Evolutionary conservation across 345 rosid species (phyloP).

Genomic region (Eutrema yunnanense): DNA sequence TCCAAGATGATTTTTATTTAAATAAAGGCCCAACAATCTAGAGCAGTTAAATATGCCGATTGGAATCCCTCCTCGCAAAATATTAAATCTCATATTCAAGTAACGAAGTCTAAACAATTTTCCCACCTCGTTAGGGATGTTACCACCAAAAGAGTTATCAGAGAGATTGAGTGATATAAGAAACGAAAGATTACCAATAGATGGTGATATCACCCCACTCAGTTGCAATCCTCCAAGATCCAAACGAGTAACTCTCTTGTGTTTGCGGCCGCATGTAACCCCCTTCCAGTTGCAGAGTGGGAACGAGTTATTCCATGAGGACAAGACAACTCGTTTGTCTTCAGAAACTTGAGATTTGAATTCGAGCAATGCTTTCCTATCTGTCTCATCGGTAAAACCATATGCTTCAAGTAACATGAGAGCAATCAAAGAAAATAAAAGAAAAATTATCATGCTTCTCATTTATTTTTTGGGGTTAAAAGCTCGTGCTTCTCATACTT

Average conservation of each 20-base stretch:
- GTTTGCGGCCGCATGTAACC: constrained; percentile 8
- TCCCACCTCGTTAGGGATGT: background rate
- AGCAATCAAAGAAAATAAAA: background rate
- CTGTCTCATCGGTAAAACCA: background rate
- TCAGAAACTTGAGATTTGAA: background rate
- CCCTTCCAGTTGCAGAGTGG: constrained; percentile 28
- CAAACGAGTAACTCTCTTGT: constrained; percentile 12
- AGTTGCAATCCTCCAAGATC: background rate
- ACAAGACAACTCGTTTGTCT: background rate
- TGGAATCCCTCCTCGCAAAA: background rate
- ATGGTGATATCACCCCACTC: constrained; percentile 17
- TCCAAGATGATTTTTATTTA: background rate
- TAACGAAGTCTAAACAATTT: background rate
- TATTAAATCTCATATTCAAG: background rate
- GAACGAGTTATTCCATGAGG: constrained; percentile 26
- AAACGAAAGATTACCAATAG: constrained; percentile 8
- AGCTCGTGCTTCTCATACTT: too few relatives aligned
- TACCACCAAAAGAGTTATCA: background rate
- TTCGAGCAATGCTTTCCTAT: background rate
- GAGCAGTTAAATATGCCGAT: background rate
- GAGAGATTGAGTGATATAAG: background rate
- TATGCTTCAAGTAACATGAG: background rate
- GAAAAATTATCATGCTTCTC: background rate
- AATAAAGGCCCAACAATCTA: background rate
- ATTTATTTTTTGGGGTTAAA: too few relatives aligned